Percentiles rank a stretch among this genome's conserved stretches.
phyloP scores from a whole-genome alignment of 768 basidiomycete species.

The Amanita polypyramis region DNA sequence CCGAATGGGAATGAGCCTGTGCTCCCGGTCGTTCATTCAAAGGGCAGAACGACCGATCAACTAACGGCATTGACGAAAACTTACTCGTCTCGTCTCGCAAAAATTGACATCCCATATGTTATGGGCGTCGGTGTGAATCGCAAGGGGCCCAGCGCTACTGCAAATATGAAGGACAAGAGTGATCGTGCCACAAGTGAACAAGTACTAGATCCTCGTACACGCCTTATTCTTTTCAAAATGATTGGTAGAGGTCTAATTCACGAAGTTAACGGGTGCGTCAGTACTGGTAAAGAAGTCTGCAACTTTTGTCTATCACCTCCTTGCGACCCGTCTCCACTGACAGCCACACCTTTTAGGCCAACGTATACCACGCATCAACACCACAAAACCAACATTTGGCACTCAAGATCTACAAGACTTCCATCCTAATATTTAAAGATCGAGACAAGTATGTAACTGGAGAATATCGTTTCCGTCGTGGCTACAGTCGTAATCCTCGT shows the following conservation, averaged over 20 bases:
- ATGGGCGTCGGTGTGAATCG: conserved; percentile 73
- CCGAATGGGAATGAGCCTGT: conserved; percentile 10
- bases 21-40: conserved; percentile 20
- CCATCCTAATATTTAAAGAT: conserved; percentile 94
- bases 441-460: conserved; percentile 95
- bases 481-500: conserved; percentile 87
- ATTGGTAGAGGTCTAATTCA: conserved; percentile 81
- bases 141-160: conserved; percentile 83
- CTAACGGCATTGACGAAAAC: conserved; percentile 58
- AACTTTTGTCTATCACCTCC: neutral
- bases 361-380: conserved; percentile 86
- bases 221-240: conserved; percentile 93
- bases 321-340: conserved; percentile 4
- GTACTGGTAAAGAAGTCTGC: conserved; percentile 92
- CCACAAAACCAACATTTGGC: conserved; percentile 58
- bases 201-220: conserved; percentile 91
- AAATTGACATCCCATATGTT: conserved; percentile 66
- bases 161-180: conserved; percentile 90
- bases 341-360: conserved; percentile 48
- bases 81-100: conserved; percentile 63
- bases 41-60: conserved; percentile 61
- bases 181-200: conserved; percentile 97
- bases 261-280: conserved; percentile 92
- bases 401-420: conserved; percentile 97
- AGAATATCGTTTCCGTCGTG: conserved; percentile 89